Evolutionary conservation across 2,329 filamentous ascomycete species (phyloP), one percentile per base, ranked within the genome.

Genomic region (Calonectria pauciramosa): DNA sequence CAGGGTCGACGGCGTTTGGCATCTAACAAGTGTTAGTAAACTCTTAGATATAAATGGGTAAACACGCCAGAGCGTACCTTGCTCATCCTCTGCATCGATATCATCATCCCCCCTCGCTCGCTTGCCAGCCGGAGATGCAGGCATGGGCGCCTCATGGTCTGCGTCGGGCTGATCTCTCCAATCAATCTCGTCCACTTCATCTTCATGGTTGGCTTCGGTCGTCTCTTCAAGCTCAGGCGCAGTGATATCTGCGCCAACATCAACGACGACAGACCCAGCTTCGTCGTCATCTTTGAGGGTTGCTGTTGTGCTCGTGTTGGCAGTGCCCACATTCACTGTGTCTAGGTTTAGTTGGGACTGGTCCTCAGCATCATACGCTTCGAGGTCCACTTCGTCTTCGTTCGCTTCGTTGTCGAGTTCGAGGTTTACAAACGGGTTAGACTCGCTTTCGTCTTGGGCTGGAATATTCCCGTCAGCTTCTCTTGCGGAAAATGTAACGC

Each of bases 1-100:
- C 68, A 83, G 63, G 84, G 86, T 72, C 89, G 89, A 81, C 86
- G 87, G 79, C 90, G 90, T 85, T 90, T 91, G 83, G 85, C 81
- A 81, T 89, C 89, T 85, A 79, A 49, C 76, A 73, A 18, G 75
- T 68, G 78, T 88, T 81, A 86, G 85, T 67, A 75, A 70, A 20
- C 32, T 23, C 49, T 20, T 14, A 26, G 23, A 28, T 47, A 32
- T 36, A 26, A 56, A 10, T 11, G 10, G 16, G n/a, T 23, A 32
- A 14, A 5, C 18, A 41, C n/a, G 30, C 9, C 11, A 20, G 23
- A 6, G 14, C 70, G 30, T 82, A 84, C 82, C 83, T 76, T 84
- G 82, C 73, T 83, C 82, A 71, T 83, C 83, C 79, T 84, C 84
- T 71, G 78, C 77, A 70, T 82, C 83, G 60, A 74, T 67, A 30